Percentiles rank a stretch among this genome's conserved stretches.
Evolutionary conservation across 2,329 filamentous ascomycete species (phyloP).

Genomic region (Alternaria rosae): DNA sequence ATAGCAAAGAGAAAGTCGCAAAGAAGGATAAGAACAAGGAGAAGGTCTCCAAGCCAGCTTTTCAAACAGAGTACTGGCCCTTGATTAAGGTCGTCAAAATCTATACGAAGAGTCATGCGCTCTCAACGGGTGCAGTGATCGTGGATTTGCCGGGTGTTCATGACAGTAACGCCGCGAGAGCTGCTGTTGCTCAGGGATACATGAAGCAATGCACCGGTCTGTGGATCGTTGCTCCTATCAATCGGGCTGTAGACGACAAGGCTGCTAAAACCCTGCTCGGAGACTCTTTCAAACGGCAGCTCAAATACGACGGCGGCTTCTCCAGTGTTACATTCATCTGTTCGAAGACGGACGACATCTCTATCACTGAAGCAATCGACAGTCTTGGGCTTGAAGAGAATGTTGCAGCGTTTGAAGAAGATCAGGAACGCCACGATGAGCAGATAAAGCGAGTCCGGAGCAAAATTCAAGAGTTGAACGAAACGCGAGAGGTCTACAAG

Average conservation of each 20-base stretch:
- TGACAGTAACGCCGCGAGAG: conserved; percentile 67
- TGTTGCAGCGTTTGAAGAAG: conserved; percentile 37
- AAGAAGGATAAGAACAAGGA: conserved; percentile 39
- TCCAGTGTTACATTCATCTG: conserved; percentile 67
- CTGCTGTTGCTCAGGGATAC: conserved; percentile 65
- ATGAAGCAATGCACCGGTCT: conserved; percentile 67
- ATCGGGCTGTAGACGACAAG: conserved; percentile 66
- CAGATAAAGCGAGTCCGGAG: conserved; percentile 26
- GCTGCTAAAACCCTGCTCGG: conserved; percentile 64
- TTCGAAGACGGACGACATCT: conserved; percentile 69
- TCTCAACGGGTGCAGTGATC: conserved; percentile 63
- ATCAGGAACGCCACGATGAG: conserved; percentile 22
- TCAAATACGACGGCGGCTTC: conserved; percentile 66
- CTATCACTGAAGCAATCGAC: conserved; percentile 54
- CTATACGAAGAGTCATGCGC: conserved; percentile 58
- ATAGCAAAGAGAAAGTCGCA: conserved; percentile 61
- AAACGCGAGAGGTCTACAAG: conserved; percentile 46
- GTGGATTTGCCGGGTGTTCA: conserved; percentile 67
- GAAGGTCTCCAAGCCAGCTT: conserved; percentile 29
- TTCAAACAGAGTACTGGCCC: conserved; percentile 56
- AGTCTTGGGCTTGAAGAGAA: conserved; percentile 48
- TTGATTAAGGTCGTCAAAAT: conserved; percentile 64
- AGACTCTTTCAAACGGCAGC: conserved; percentile 64
- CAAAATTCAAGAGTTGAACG: conserved; percentile 37
- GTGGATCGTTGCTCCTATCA: conserved; percentile 70